Evolutionary conservation across 2,329 filamentous ascomycete genomes (phyloP).

Genomic region (Botrytis galanthina): DNA sequence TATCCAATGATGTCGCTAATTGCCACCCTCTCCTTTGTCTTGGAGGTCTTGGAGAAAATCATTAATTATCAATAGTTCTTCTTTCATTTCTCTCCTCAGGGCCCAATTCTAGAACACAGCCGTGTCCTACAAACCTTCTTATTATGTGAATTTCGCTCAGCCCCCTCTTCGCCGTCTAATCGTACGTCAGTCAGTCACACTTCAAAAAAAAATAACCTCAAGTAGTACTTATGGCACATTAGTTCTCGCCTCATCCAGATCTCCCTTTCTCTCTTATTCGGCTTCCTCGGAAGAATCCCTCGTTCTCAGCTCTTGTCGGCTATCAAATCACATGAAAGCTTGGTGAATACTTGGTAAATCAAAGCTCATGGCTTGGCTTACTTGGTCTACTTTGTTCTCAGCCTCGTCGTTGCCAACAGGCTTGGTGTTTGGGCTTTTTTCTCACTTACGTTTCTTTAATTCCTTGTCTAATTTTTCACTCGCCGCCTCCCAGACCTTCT

Average conservation of each 20-base stretch:
- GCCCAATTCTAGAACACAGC: neutral
- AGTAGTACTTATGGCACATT: neutral
- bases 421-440: conserved; percentile 1
- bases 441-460: neutral
- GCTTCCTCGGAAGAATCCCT: neutral
- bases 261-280: neutral
- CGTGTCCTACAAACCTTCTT: neutral
- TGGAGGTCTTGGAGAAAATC: neutral
- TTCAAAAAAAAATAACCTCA: neutral
- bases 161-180: neutral
- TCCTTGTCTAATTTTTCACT: neutral
- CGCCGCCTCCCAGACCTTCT: neutral
- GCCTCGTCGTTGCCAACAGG: neutral
- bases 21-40: neutral
- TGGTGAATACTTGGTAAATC: neutral
- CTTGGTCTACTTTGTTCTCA: neutral
- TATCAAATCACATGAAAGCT: neutral
- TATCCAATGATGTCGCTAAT: neutral
- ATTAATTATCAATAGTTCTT: neutral
- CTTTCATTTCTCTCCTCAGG: neutral
- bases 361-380: conserved; percentile 3
- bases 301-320: neutral
- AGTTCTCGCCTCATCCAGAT: neutral
- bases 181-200: neutral
- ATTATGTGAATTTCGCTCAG: neutral